Evolutionary conservation across 805 yeast species (phyloP), one percentile per base, ranked within the genome.

Genomic region (Schwanniomyces yamadae): DNA sequence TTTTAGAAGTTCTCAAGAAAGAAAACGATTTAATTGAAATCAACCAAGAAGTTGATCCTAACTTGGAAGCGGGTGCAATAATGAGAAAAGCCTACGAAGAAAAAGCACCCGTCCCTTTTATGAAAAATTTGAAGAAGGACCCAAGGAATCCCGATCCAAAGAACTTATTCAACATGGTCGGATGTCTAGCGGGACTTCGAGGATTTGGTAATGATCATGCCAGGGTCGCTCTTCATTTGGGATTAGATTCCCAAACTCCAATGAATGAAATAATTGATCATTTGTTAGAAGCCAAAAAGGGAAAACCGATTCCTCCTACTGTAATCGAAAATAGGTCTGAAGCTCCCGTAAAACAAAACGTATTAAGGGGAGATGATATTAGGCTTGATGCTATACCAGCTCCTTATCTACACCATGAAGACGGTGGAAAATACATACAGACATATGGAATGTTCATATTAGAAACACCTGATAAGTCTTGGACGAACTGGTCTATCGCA

Each of bases 401-500:
- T 4, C 58, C 58, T 6, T 33, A 33, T 9, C 36, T 55, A 23
- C 59, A 54, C 24, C 41, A 28, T 11, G 41, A 34, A 25, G 57
- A 52, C 33, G 57, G 57, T 12, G 60, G 59, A 5, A 48, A 45
- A 23, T 55, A 49, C 29, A 31, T 55, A 17, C 58, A 54, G 37
- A 55, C 57, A 8, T 54, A 54, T 29, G 60, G 59, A 16, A 51
- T 54, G 57, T 53, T 40, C 28, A 33, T 47, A 16, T 28, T 51
- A 11, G 46, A 52, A 35, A 54, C 59, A 6, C 58, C 60, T 4
- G 59, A 54, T 34, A 42, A 41, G 23, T 28, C 32, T 4, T 54
- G 57, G 59, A 46, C 56, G 12, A 55, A 55, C 31, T 55, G 59
- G 60, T 51, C 55, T 9, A 51, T 54, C 39, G 57, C 60, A 6